Conservation (phyloP, 257 asterid genomes). For the Solanum pimpinellifolium region DNA sequence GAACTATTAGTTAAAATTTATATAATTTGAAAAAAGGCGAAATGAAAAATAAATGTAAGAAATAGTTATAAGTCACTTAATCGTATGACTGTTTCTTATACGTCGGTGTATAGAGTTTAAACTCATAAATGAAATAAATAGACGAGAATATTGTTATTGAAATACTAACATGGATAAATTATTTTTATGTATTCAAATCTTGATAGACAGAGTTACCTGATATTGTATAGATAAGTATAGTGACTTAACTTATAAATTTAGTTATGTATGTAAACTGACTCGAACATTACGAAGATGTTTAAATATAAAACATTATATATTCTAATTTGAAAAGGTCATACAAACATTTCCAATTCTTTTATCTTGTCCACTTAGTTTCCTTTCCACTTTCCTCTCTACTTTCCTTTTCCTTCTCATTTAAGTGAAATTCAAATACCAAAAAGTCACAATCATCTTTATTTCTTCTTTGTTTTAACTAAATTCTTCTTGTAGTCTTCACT, state of each 20-base stretch:
- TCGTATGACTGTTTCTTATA: neutral
- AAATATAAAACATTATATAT: neutral
- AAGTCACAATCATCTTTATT: neutral
- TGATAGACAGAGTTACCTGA: neutral
- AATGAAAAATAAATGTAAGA: too few species aligned
- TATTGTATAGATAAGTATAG: neutral
- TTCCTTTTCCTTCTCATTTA: neutral
- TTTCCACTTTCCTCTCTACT: constrained; percentile 18
- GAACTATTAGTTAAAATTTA: too few species aligned
- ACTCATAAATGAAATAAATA: too few species aligned
- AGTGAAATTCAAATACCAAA: neutral
- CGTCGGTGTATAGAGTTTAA: too few species aligned
- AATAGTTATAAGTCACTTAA: neutral
- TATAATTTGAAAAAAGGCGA: too few species aligned
- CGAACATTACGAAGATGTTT: neutral
- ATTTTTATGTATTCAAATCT: neutral
- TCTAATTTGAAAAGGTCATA: constrained; percentile 18
- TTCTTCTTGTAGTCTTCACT: neutral
- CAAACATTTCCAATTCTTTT: constrained; percentile 20
- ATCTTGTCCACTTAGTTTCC: constrained; percentile 22
- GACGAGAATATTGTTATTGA: neutral
- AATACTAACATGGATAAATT: neutral
- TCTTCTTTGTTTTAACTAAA: constrained; percentile 3
- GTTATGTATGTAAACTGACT: neutral
- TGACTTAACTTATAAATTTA: neutral